Percentiles rank a stretch among this genome's conserved stretches.
Evolutionary conservation across 169 alveolate genomes (phyloP).

Genomic region (Blepharisma undulans): DNA sequence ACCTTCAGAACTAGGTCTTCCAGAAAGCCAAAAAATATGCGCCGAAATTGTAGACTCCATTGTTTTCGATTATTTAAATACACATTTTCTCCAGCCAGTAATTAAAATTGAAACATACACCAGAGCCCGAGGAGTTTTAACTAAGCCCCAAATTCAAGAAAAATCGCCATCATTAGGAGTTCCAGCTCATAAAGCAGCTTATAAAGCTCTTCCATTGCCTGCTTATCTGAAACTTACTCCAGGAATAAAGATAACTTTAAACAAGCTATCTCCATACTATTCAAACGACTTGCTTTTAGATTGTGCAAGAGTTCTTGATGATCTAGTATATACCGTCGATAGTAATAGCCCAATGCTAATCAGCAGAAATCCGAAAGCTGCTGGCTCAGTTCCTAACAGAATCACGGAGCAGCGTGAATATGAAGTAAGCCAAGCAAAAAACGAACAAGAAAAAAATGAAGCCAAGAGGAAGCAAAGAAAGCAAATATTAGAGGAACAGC

Average conservation of each 20-base stretch:
- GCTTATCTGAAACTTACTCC: not conserved
- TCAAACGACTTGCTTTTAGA: not conserved
- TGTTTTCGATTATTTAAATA: slow-evolving; percentile 37
- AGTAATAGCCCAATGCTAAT: not conserved
- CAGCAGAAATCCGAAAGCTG: slow-evolving; percentile 7
- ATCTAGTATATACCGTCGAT: slow-evolving; percentile 12
- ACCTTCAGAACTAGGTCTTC: slow-evolving; percentile 40
- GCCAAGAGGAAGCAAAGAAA: not conserved
- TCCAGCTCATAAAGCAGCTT: not conserved
- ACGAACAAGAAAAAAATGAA: not conserved
- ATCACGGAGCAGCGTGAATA: not conserved
- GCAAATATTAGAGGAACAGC: not conserved
- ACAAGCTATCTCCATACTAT: not conserved
- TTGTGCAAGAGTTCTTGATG: slow-evolving; percentile 11
- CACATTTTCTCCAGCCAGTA: slow-evolving; percentile 56
- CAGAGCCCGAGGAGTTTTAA: slow-evolving; percentile 48
- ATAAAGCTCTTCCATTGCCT: not conserved
- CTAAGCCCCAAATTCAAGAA: not conserved
- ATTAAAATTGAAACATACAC: slow-evolving; percentile 31
- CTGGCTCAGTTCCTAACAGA: not conserved
- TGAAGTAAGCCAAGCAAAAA: not conserved
- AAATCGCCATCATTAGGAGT: not conserved
- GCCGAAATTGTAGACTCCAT: slow-evolving; percentile 51
- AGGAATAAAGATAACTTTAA: not conserved
- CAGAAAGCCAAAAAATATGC: slow-evolving; percentile 19